Evolutionary conservation across 495 filamentous ascomycete genomes (phyloP).

Genomic region (Aspergillus nidulans): DNA sequence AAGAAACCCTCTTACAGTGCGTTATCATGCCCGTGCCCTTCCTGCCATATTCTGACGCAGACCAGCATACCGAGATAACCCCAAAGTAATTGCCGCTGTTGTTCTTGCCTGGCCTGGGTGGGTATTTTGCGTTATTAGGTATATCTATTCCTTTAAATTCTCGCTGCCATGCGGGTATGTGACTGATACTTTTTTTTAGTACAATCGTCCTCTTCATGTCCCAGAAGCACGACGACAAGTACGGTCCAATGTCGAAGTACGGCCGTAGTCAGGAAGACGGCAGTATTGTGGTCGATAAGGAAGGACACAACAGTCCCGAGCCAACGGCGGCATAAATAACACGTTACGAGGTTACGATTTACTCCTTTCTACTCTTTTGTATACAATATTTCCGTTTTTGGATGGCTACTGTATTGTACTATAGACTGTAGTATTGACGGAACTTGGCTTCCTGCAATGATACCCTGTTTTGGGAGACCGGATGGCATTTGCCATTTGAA

Average conservation of each 20-base stretch:
- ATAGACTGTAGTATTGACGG: too few relatives aligned
- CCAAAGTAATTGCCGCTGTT: constrained; percentile 35
- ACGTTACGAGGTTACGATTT: not conserved
- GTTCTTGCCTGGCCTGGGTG: constrained; percentile 39
- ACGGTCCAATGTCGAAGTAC: constrained; percentile 20
- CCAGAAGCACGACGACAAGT: constrained; percentile 24
- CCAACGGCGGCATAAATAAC: not conserved
- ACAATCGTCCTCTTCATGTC: constrained; percentile 27
- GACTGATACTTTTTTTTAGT: not conserved
- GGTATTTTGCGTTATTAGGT: constrained; percentile 26
- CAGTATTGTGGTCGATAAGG: not conserved
- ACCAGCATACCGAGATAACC: constrained; percentile 34
- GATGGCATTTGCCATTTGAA: too few relatives aligned
- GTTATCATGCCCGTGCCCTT: constrained; percentile 5
- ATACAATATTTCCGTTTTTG: too few relatives aligned
- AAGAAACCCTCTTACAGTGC: constrained; percentile 26
- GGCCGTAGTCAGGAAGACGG: constrained; percentile 3
- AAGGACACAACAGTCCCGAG: not conserved
- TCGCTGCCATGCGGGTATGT: too few relatives aligned
- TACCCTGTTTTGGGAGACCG: too few relatives aligned
- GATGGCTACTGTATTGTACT: too few relatives aligned
- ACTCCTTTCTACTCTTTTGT: too few relatives aligned
- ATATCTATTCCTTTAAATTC: not conserved
- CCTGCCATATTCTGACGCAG: constrained; percentile 12
- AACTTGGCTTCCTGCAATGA: too few relatives aligned